Conservation (phyloP, 73 alveolate genomes). For the Symbiodinium pilosum region DNA sequence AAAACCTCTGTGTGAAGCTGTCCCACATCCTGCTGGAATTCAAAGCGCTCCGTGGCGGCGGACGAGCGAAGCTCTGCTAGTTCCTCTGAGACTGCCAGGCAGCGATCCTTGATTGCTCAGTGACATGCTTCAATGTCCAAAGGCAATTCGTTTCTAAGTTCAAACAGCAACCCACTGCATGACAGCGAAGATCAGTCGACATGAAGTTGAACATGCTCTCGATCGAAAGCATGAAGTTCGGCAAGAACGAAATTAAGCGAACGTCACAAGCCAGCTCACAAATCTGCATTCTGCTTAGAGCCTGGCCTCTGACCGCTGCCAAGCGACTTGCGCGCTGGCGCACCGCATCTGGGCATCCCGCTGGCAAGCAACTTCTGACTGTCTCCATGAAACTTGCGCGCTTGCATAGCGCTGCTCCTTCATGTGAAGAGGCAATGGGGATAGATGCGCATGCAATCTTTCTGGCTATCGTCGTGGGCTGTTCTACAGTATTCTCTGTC, state of each 20-base stretch:
- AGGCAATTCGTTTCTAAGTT: too few relatives aligned
- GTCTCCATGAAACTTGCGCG: not conserved
- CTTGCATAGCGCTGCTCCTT: constrained; percentile 3
- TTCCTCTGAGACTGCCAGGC: constrained; percentile 27
- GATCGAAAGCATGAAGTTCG: too few relatives aligned
- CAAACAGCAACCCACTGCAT: too few relatives aligned
- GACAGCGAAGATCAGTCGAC: too few relatives aligned
- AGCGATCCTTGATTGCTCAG: constrained; percentile 53
- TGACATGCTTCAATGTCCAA: too few relatives aligned
- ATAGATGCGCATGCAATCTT: not conserved
- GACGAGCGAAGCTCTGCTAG: constrained; percentile 47
- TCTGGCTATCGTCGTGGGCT: not conserved
- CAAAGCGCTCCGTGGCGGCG: constrained; percentile 38
- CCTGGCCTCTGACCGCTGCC: too few relatives aligned
- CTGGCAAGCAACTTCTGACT: not conserved
- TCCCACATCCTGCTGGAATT: constrained; percentile 10
- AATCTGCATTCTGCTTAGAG: too few relatives aligned
- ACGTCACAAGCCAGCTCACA: too few relatives aligned
- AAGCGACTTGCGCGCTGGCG: too few relatives aligned
- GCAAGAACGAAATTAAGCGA: too few relatives aligned
- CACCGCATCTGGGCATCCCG: not conserved
- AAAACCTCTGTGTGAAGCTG: constrained; percentile 14
- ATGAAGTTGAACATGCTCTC: too few relatives aligned
- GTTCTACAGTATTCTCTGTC: too few relatives aligned
- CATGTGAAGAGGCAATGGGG: not conserved